Evolutionary conservation across 1,284 basidiomycete genomes (phyloP), one percentile per base, ranked within the genome.

Genomic region (Afroboletus lepidellus): DNA sequence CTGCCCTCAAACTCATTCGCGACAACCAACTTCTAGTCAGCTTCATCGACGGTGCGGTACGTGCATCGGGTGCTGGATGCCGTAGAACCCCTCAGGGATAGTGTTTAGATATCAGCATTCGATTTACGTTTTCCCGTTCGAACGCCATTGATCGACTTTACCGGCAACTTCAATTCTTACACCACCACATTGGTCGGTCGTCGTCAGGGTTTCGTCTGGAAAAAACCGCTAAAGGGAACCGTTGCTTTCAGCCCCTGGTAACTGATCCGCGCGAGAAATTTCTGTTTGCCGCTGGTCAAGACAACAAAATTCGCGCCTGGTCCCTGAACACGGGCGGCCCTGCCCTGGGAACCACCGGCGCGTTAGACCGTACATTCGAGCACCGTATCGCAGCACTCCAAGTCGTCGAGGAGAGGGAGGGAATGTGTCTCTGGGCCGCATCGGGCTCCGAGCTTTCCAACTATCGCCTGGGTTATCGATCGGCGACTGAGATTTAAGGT

Each of bases 241-340:
- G 32, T 38, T 38, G 20, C 46, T 47, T 55, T 15, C 56, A 89
- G 87, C 85, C 87, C 9, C 71, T 87, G 16, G 70, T 77, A 1
- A 64, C 80, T 12, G 85, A 88, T 55, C 76, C 80, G 0, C 67
- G 70, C 3, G 78, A 87, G 51, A 76, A 84, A 43, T 83, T 87
- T 56, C 61, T 94, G 15, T 92, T 92, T 60, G 83, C 83, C 5
- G 85, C 84, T 1, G 90, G 89, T 4, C 77, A 84, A 64, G 81
- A 86, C 73, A 61, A 76, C 59, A 69, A 77, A 57, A 72, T 89
- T 66, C 75, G 84, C 24, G 77, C 76, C 1, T 90, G 87, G 87
- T 85, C 84, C 3, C 62, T 90, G 7, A 73, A 66, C 7, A 78
- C 76, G 5, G 87, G 85, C 7, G 66, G 69, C 2, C 33, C 57